Percentiles rank a stretch among this genome's conserved stretches.
Conservation (phyloP, 2,329 filamentous ascomycete genomes). For the Colletotrichum lentis region DNA sequence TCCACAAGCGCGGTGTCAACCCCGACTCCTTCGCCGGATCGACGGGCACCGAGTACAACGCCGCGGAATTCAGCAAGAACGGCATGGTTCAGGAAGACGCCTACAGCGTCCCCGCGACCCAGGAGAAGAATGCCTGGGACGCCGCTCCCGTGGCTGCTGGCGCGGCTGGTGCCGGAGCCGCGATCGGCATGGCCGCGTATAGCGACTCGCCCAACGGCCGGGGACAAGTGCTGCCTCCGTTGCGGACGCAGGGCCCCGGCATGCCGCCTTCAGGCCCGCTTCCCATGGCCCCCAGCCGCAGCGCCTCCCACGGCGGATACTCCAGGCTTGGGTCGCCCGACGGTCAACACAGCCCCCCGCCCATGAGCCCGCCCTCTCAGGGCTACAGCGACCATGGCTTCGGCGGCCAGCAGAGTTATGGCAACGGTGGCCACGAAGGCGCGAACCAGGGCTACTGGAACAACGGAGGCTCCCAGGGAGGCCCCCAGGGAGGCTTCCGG, state of each 20-base stretch:
- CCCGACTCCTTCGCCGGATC: slow-evolving; percentile 55
- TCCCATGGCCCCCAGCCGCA: slow-evolving; percentile 34
- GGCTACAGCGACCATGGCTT: slow-evolving; percentile 28
- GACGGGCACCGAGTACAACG: slow-evolving; percentile 50
- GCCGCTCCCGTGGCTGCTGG: slow-evolving; percentile 36
- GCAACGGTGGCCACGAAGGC: slow-evolving; percentile 22
- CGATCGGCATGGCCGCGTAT: slow-evolving; percentile 32
- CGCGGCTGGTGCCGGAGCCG: slow-evolving; percentile 34
- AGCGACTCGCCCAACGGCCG: slow-evolving; percentile 21
- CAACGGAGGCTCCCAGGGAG: slow-evolving; percentile 18
- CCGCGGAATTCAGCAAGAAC: slow-evolving; percentile 45
- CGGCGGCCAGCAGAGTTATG: slow-evolving; percentile 26
- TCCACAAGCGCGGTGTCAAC: slow-evolving; percentile 57
- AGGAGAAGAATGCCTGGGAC: slow-evolving; percentile 44
- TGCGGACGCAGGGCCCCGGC: slow-evolving; percentile 36
- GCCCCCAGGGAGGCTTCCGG: slow-evolving; percentile 30
- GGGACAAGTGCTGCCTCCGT: slow-evolving; percentile 22
- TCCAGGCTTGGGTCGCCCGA: slow-evolving; percentile 32
- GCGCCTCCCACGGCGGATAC: slow-evolving; percentile 34
- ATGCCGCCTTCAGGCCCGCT: slow-evolving; percentile 36
- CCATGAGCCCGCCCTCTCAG: slow-evolving; percentile 32
- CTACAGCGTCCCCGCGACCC: slow-evolving; percentile 46
- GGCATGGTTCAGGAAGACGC: slow-evolving; percentile 43
- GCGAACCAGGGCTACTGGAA: slow-evolving; percentile 35
- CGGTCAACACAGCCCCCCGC: slow-evolving; percentile 35